Conservation (phyloP, 495 filamentous ascomycete genomes). For the Penicillium manginii region DNA sequence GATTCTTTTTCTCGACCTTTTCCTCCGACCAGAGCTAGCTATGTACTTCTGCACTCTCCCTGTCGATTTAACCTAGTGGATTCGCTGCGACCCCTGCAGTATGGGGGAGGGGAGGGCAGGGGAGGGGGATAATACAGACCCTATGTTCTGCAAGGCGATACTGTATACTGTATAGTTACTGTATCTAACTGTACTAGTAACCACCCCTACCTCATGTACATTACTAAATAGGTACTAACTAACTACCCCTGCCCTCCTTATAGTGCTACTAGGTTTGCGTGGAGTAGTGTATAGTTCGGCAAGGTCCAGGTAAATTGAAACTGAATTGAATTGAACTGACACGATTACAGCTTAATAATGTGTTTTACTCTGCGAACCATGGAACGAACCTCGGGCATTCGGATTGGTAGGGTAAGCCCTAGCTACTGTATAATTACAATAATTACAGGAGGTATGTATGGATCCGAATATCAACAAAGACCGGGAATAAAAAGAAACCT, state of each 20-base stretch:
- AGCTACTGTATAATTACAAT: neutral
- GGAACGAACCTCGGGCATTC: neutral
- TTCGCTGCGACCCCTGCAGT: slow-evolving; percentile 3
- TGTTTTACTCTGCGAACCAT: neutral
- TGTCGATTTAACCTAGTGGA: slow-evolving; percentile 1
- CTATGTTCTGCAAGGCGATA: neutral
- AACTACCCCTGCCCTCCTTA: too few relatives aligned
- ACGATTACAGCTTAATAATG: neutral
- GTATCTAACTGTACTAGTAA: too few relatives aligned
- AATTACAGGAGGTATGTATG: neutral
- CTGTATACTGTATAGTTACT: neutral
- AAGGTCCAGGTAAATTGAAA: neutral
- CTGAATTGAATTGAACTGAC: too few relatives aligned
- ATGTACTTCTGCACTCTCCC: neutral
- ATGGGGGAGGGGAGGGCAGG: neutral
- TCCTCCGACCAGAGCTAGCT: too few relatives aligned
- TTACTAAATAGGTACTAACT: too few relatives aligned
- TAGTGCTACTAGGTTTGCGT: too few relatives aligned
- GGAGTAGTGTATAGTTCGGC: neutral
- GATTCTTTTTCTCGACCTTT: too few relatives aligned
- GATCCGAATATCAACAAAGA: neutral
- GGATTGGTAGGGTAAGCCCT: neutral
- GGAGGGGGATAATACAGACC: too few relatives aligned
- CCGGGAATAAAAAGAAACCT: neutral
- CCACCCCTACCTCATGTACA: neutral